phyloP scores from a whole-genome alignment of 768 basidiomycete species.

The Phallus indusiatus region DNA sequence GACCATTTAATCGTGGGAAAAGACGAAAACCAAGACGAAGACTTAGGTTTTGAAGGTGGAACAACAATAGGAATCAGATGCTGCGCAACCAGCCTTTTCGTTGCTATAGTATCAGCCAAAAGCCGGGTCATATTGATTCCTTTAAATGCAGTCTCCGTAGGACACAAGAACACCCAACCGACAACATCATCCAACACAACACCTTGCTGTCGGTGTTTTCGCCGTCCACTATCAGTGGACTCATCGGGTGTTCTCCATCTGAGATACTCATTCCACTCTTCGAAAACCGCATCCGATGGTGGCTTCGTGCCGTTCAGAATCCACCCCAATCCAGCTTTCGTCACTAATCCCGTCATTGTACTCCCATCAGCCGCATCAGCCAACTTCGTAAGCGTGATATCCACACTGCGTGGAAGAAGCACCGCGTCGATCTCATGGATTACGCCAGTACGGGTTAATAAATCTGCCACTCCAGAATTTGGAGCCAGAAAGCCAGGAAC shows the following conservation, averaged over 20 bases:
- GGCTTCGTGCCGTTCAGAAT: constrained; percentile 77
- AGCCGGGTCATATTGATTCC: constrained; percentile 70
- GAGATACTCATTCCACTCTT: constrained; percentile 23
- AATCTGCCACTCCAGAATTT: constrained; percentile 26
- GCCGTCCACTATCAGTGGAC: background rate
- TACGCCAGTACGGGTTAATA: constrained; percentile 82
- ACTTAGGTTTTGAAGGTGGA: background rate
- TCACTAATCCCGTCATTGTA: constrained; percentile 79
- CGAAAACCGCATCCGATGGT: constrained; percentile 62
- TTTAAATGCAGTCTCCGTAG: constrained; percentile 89
- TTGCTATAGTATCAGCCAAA: constrained; percentile 42
- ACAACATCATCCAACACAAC: constrained; percentile 17
- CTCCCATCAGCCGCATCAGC: constrained; percentile 80
- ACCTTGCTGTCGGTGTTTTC: background rate
- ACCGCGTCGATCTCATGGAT: constrained; percentile 83
- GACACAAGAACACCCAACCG: constrained; percentile 87
- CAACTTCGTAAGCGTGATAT: constrained; percentile 84
- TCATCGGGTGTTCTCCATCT: background rate
- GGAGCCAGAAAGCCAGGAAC: background rate
- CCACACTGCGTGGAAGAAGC: constrained; percentile 77
- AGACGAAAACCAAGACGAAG: constrained; percentile 11
- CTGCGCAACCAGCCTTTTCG: constrained; percentile 60
- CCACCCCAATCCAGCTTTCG: constrained; percentile 85
- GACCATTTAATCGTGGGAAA: constrained; percentile 20
- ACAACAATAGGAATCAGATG: constrained; percentile 55